Base-by-base conservation (phyloP, 345 rosid species). In the Draba incana region DNA sequence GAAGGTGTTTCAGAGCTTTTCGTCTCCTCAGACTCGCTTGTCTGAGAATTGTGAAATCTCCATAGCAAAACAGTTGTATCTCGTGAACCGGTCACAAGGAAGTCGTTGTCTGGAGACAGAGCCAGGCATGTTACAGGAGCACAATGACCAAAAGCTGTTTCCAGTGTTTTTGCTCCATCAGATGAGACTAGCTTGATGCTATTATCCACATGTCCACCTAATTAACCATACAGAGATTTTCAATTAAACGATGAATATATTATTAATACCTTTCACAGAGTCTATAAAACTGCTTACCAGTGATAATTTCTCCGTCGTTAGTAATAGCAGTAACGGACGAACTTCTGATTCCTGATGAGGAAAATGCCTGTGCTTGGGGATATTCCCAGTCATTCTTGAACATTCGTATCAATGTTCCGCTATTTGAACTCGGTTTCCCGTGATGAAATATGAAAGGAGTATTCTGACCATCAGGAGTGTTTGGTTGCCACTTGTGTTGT, bases 61-160 rank as follows among this genome's bases (percentile, higher is more conserved):
- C 99, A 94, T 43, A 94, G 86, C 58, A 94, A 58, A 56, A 91
- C 78, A 27, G 99, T 94, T n/a, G 95, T 72, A 58, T 94, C 99
- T 27, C 82, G 78, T 30, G 99, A 94, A 68, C 99, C 99, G n/a
- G 97, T 88, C 41, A 87, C 96, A 8, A 94, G 96, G 77, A 83
- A 87, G 76, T 64, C 80, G 84, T 85, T 77, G 62, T 89, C 95
- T 48, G 86, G 80, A 33, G 95, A 91, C 64, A 94, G 82, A 64
- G 99, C 95, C 45, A 94, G 79, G 77, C 97, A 94, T 75, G 97
- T 94, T 70, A 91, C 97, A 37, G 99, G 92, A 71, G 96, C 95
- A 86, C 89, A 89, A 69, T 94, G 99, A 52, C 88, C 97, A 66
- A 54, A 56, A 45, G 99, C 97, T 35, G 85, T 82, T 80, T 94